These are phyloP conservation scores for Sphaerulina musiva DNA, from an alignment of 2,329 filamentous ascomycete genomes.

Conservation along the genomic window DNA sequence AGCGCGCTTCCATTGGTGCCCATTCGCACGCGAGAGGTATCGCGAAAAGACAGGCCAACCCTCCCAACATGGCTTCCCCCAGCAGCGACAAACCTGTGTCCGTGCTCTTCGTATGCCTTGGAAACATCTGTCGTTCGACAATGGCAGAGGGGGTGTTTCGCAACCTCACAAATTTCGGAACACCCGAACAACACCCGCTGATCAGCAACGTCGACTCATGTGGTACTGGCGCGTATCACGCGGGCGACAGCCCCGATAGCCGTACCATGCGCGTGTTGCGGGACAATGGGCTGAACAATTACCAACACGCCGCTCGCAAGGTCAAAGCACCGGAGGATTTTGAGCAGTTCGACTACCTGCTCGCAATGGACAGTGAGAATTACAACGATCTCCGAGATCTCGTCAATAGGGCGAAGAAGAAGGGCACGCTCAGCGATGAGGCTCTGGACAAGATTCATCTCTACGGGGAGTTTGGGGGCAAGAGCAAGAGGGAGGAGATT, in stretches of 20 bases:
- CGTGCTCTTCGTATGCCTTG: slow-evolving; percentile 90
- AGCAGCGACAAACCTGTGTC: slow-evolving; percentile 43
- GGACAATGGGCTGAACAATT: slow-evolving; percentile 62
- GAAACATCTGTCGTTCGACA: slow-evolving; percentile 87
- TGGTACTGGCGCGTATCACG: slow-evolving; percentile 84
- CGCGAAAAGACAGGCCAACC: background rate
- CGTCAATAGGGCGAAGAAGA: slow-evolving; percentile 47
- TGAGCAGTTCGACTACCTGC: slow-evolving; percentile 79
- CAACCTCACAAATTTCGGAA: slow-evolving; percentile 55
- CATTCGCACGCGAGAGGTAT: too few relatives aligned
- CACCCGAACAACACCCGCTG: slow-evolving; percentile 40
- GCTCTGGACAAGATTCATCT: slow-evolving; percentile 46
- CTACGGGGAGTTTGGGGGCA: slow-evolving; percentile 74
- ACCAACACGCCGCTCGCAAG: slow-evolving; percentile 69
- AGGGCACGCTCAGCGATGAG: slow-evolving; percentile 28
- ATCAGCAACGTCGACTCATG: slow-evolving; percentile 75
- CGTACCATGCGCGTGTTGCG: slow-evolving; percentile 75
- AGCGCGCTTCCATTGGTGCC: too few relatives aligned
- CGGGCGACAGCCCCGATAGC: slow-evolving; percentile 66
- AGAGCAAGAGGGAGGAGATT: slow-evolving; percentile 57
- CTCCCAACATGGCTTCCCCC: slow-evolving; percentile 18
- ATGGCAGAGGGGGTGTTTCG: slow-evolving; percentile 96
- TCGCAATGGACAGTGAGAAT: slow-evolving; percentile 89
- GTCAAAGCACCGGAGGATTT: slow-evolving; percentile 66
- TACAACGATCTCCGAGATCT: slow-evolving; percentile 61